A percentile compares a stretch with the other conserved stretches of the same genome.
These are phyloP conservation scores for Omphalotus olearius DNA, from an alignment of 1,284 basidiomycete genomes.

Conservation along the genomic window DNA sequence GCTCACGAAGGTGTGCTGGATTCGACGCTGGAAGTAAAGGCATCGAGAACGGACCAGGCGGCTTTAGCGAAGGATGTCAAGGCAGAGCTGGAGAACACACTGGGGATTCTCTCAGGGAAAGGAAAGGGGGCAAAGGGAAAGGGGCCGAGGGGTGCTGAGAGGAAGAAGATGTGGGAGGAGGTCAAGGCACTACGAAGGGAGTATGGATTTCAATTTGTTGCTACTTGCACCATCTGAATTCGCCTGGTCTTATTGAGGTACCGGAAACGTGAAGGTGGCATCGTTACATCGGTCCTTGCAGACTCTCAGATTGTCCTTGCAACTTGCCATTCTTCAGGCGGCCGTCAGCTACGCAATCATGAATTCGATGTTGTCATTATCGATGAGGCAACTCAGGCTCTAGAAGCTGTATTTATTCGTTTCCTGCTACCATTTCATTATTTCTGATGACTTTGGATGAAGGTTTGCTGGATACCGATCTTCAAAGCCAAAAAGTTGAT, in stretches of 20 bases:
- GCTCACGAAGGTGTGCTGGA: conserved; percentile 63
- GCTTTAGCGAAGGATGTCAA: conserved; percentile 84
- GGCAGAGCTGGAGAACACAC: conserved; percentile 69
- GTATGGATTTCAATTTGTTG: conserved; percentile 36
- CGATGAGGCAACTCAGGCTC: conserved; percentile 94
- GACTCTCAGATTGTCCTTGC: conserved; percentile 85
- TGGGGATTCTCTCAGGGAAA: conserved; percentile 69
- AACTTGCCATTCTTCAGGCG: conserved; percentile 90
- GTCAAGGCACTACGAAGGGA: conserved; percentile 89
- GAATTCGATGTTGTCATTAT: conserved; percentile 91
- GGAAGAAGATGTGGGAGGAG: conserved; percentile 89
- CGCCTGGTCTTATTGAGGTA: conserved; percentile 47
- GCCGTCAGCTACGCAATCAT: conserved; percentile 70
- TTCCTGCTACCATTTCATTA: conserved; percentile 8
- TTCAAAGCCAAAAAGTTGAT: conserved; percentile 87
- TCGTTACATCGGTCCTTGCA: conserved; percentile 75
- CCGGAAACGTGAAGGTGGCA: conserved; percentile 80
- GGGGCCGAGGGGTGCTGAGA: conserved; percentile 66
- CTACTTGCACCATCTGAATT: not conserved
- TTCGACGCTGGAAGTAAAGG: conserved; percentile 87
- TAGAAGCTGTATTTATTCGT: conserved; percentile 71
- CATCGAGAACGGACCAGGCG: conserved; percentile 76
- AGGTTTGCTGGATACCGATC: conserved; percentile 96
- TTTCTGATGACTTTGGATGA: conserved; percentile 5
- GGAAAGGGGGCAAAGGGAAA: conserved; percentile 74